Conservation (phyloP, 2,329 filamentous ascomycete species). For the Zasmidium angulare region DNA sequence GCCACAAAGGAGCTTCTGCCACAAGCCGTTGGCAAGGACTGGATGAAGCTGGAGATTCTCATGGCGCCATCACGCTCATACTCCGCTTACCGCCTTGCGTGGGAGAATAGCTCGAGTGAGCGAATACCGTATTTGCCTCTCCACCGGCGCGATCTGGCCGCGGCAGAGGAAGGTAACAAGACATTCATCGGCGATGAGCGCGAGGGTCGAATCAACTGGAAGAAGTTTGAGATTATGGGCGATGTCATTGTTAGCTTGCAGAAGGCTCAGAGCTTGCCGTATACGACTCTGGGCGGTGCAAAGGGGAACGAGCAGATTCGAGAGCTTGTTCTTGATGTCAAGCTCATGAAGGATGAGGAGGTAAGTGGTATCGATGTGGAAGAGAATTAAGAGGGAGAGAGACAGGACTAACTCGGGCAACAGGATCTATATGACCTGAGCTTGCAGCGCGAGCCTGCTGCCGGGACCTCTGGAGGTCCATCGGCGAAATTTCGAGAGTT, state of each 20-base stretch:
- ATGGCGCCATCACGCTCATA: slow-evolving; percentile 93
- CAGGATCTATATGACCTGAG: slow-evolving; percentile 62
- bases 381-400: no score
- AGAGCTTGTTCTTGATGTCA: slow-evolving; percentile 76
- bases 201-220: slow-evolving; percentile 78
- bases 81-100: slow-evolving; percentile 92
- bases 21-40: slow-evolving; percentile 72
- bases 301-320: slow-evolving; percentile 67
- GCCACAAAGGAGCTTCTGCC: slow-evolving; percentile 78
- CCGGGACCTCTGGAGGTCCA: slow-evolving; percentile 30
- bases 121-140: slow-evolving; percentile 92
- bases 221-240: slow-evolving; percentile 94
- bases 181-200: slow-evolving; percentile 70
- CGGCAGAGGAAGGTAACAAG: slow-evolving; percentile 86
- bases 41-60: slow-evolving; percentile 81
- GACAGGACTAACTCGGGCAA: no score
- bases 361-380: slow-evolving; percentile 56
- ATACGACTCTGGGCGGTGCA: slow-evolving; percentile 59
- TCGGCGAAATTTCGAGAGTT: slow-evolving; percentile 44
- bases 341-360: slow-evolving; percentile 82
- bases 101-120: slow-evolving; percentile 90
- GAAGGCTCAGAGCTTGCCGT: slow-evolving; percentile 83
- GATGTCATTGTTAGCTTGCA: slow-evolving; percentile 89
- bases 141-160: slow-evolving; percentile 84
- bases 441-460: slow-evolving; percentile 50